A percentile compares a stretch with the other conserved stretches of the same genome.
Conservation (phyloP, 2,329 filamentous ascomycete genomes). For the Fusarium lyarnte region DNA sequence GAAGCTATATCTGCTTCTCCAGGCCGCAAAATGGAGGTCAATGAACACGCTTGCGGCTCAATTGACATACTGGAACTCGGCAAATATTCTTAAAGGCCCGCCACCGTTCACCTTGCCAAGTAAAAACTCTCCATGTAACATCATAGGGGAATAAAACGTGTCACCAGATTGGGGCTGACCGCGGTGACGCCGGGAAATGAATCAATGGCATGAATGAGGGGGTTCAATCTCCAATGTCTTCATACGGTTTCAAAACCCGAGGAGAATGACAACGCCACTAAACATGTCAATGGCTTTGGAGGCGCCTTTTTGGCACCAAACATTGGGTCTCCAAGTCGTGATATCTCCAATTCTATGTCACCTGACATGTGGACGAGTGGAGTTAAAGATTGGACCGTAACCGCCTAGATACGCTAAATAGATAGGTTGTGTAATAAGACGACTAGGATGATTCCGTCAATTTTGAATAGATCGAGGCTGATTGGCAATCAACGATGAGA, state of each 20-base stretch:
- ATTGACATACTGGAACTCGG: constrained; percentile 8
- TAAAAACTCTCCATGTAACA: neutral
- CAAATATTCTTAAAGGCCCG: neutral
- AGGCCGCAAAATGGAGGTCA: constrained; percentile 1
- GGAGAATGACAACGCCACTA: constrained; percentile 33
- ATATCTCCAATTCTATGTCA: constrained; percentile 17
- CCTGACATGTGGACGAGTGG: constrained; percentile 20
- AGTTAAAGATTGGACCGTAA: neutral
- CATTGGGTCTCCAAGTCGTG: neutral
- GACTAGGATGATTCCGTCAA: neutral
- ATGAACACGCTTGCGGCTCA: constrained; percentile 13
- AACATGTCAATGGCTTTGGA: constrained; percentile 28
- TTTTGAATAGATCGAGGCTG: neutral
- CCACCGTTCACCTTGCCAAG: neutral
- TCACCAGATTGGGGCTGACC: constrained; percentile 17
- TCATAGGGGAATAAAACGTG: neutral
- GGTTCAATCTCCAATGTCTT: constrained; percentile 22
- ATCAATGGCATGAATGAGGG: neutral
- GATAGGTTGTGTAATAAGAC: neutral
- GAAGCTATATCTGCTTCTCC: neutral
- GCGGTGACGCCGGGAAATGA: constrained; percentile 7
- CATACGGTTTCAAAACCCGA: constrained; percentile 26
- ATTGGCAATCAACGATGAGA: neutral
- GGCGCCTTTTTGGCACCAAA: constrained; percentile 6
- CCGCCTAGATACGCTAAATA: neutral